A percentile compares a stretch with the other conserved stretches of the same genome.
phyloP scores from a whole-genome alignment of 495 filamentous ascomycete genomes.

The Hapsidospora chrysogenum region DNA sequence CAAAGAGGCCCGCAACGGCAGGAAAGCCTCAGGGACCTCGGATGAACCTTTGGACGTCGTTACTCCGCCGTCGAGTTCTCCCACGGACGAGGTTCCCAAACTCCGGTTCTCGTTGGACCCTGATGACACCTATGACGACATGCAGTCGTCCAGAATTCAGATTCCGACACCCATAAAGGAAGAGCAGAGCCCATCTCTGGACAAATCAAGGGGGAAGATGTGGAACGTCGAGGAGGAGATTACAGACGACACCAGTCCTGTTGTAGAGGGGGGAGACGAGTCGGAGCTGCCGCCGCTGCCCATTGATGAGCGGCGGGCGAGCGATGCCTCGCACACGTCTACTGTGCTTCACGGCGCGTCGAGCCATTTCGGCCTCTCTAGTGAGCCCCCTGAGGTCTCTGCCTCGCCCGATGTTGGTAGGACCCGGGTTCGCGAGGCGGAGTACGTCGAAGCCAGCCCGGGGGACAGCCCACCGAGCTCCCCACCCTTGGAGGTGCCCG shows the following conservation, averaged over 20 bases:
- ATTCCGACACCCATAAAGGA: not conserved
- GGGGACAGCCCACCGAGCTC: slow-evolving; percentile 22
- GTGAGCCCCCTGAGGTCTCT: slow-evolving; percentile 9
- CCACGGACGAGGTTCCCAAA: not conserved
- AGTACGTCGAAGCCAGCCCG: slow-evolving; percentile 11
- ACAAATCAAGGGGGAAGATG: not conserved
- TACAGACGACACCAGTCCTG: not conserved
- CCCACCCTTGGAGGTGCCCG: slow-evolving; percentile 10
- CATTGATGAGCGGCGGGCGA: slow-evolving; percentile 9
- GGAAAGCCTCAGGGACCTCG: not conserved
- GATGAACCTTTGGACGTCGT: not conserved
- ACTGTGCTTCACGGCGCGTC: slow-evolving; percentile 18
- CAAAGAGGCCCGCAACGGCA: not conserved
- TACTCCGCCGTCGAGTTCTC: not conserved
- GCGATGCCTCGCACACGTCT: slow-evolving; percentile 21
- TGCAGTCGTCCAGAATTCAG: not conserved
- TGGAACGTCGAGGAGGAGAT: not conserved
- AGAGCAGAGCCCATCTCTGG: not conserved
- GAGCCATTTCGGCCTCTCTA: slow-evolving; percentile 10
- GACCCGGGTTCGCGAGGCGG: not conserved
- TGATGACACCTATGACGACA: not conserved
- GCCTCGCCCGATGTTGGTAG: slow-evolving; percentile 17
- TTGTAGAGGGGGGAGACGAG: not conserved
- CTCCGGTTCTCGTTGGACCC: not conserved
- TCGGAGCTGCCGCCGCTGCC: slow-evolving; percentile 11